Evolutionary conservation across 345 rosid genomes (phyloP).

Genomic region (Brassica carinata): DNA sequence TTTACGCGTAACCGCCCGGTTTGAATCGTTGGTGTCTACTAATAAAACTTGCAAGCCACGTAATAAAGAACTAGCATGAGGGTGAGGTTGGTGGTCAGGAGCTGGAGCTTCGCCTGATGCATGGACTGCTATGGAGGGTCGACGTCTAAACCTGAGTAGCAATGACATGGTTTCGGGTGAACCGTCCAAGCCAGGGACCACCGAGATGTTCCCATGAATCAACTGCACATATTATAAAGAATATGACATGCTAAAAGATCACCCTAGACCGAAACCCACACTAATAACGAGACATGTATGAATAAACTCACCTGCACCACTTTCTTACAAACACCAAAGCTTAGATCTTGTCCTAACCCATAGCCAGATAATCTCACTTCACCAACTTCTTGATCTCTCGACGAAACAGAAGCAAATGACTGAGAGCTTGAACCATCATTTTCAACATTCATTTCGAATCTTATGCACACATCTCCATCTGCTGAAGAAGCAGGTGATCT

Average conservation of each 20-base stretch:
- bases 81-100: slow-evolving; percentile 47
- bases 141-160: slow-evolving; percentile 65
- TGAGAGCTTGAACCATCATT: slow-evolving; percentile 35
- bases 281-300: background rate
- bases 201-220: slow-evolving; percentile 91
- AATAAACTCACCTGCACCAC: slow-evolving; percentile 70
- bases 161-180: slow-evolving; percentile 72
- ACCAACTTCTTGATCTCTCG: slow-evolving; percentile 43
- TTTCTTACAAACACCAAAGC: slow-evolving; percentile 90
- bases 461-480: slow-evolving; percentile 67
- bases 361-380: slow-evolving; percentile 52
- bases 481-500: slow-evolving; percentile 49
- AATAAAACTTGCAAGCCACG: slow-evolving; percentile 72
- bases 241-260: background rate
- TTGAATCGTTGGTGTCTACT: slow-evolving; percentile 72
- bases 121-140: slow-evolving; percentile 48
- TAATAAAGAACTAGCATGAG: slow-evolving; percentile 60
- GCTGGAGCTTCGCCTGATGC: slow-evolving; percentile 54
- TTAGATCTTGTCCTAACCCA: slow-evolving; percentile 66
- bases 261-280: background rate
- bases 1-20: slow-evolving; percentile 74
- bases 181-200: slow-evolving; percentile 57
- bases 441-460: slow-evolving; percentile 62
- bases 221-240: slow-evolving; percentile 46
- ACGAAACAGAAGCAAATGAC: slow-evolving; percentile 47